Evolutionary conservation across 2,329 filamentous ascomycete genomes (phyloP).

Genomic region (Geosmithia flava): DNA sequence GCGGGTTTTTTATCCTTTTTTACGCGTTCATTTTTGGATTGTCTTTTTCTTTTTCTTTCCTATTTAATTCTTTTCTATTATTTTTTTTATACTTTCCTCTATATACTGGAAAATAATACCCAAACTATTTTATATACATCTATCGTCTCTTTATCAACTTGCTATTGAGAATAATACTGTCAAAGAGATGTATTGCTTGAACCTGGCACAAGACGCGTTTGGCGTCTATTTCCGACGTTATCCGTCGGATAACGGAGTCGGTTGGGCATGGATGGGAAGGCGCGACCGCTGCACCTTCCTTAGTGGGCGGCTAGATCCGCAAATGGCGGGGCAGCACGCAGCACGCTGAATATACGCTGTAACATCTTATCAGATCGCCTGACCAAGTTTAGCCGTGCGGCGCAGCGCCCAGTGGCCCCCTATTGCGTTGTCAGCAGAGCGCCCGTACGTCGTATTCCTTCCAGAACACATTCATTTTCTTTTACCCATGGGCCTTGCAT

Average conservation of each 20-base stretch:
- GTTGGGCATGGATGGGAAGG: neutral
- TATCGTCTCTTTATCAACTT: too few species aligned
- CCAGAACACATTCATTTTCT: neutral
- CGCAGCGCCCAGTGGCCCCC: neutral
- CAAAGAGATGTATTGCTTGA: neutral
- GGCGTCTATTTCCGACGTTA: neutral
- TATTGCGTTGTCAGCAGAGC: neutral
- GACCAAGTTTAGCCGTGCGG: too few species aligned
- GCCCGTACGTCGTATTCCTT: neutral
- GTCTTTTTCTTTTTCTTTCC: too few species aligned
- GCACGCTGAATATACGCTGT: neutral
- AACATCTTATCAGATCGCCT: conserved; percentile 2
- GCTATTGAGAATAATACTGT: too few species aligned
- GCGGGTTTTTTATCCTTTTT: neutral
- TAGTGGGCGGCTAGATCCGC: conserved; percentile 3
- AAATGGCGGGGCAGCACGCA: neutral
- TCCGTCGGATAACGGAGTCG: neutral
- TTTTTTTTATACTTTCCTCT: too few species aligned
- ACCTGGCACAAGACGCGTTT: neutral
- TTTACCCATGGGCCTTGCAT: neutral
- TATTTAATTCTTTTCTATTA: too few species aligned
- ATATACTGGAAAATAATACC: neutral
- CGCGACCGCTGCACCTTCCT: neutral
- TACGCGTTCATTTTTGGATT: neutral
- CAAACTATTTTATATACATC: neutral